Base-by-base conservation (phyloP, 192 early-diverging fungal genomes). In the Chytriomyces confervae region DNA sequence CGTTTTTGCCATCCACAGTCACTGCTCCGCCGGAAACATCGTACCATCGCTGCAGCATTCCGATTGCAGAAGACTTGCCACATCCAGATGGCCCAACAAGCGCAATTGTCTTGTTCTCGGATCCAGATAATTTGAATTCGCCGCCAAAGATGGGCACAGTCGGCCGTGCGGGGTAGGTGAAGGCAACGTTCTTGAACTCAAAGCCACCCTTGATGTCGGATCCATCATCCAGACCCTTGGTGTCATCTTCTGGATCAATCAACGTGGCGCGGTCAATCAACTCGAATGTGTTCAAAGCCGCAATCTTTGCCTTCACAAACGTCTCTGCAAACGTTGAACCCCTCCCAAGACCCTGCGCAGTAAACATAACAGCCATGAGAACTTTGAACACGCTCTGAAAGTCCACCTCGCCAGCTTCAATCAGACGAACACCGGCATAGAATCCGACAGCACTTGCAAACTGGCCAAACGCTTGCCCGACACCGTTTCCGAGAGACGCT, bases 391-490 rank as follows among this genome's bases (percentile, higher is more conserved):
- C 73, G 29, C 53, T 69, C 53, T 74, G 73, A 73, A 84, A 77
- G 18, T 81, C 53, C 23, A 84, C 73, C 7, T 63, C 85, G 7
- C 78, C 79, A 50, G 84, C 77, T 50, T 78, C 78, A 57, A 91
- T 86, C 36, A 92, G 86, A 48, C 84, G 82, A 53, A 90, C 66
- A 50, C 94, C 95, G 69, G 93, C 95, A 86, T 90, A 95, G 88
- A 96, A 94, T 18, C 91, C 92, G 23, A 95, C 70, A 6, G 85
- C 90, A 81, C 94, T 93, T 50, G 94, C 89, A 78, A 94, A 90
- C 67, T 95, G 92, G 75, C 88, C 86, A 72, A 91, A 85, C 83
- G 20, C 89, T 76, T 93, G 91, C 13, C 90, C 86, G 79, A 92
- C 84, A 29, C 90, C 93, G 74, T 91, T 91, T 51, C 93, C 93